Evolutionary conservation across 352 stramenopile genomes (phyloP).

Genomic region (Phytophthora sansomeana): DNA sequence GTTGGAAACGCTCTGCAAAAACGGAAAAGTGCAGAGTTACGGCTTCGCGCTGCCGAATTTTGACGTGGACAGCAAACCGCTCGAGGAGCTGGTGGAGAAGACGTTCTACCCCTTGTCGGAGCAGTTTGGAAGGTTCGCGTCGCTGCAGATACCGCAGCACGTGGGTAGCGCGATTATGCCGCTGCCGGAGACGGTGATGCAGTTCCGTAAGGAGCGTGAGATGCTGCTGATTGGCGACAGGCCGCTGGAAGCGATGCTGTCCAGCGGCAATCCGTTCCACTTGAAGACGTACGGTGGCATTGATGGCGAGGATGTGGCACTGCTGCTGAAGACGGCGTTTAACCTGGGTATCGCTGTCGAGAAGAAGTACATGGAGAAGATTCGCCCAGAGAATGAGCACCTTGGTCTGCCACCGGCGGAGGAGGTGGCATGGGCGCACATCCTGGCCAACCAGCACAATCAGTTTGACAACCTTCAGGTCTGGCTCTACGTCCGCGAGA

Average conservation of each 20-base stretch:
- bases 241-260: slow-evolving; percentile 67
- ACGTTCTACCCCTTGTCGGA: slow-evolving; percentile 50
- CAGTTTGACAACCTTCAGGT: slow-evolving; percentile 90
- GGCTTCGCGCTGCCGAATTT: slow-evolving; percentile 59
- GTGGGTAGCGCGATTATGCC: slow-evolving; percentile 47
- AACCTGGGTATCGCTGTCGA: slow-evolving; percentile 84
- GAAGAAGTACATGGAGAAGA: slow-evolving; percentile 80
- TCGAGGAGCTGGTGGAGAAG: slow-evolving; percentile 58
- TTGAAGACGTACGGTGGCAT: slow-evolving; percentile 53
- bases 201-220: slow-evolving; percentile 54
- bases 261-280: slow-evolving; percentile 68
- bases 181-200: slow-evolving; percentile 39
- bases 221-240: slow-evolving; percentile 75
- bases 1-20: slow-evolving; percentile 49
- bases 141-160: slow-evolving; percentile 66
- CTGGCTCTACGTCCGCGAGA: slow-evolving; percentile 85
- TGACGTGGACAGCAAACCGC: slow-evolving; percentile 21
- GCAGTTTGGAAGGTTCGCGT: slow-evolving; percentile 59
- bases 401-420: slow-evolving; percentile 55
- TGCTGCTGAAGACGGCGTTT: slow-evolving; percentile 83
- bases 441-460: slow-evolving; percentile 81
- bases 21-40: slow-evolving; percentile 69
- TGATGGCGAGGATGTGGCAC: slow-evolving; percentile 69
- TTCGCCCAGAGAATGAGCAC: slow-evolving; percentile 52
- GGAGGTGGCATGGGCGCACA: slow-evolving; percentile 83